Base-by-base conservation (phyloP, 805 yeast species). In the Pichia nakasei region DNA sequence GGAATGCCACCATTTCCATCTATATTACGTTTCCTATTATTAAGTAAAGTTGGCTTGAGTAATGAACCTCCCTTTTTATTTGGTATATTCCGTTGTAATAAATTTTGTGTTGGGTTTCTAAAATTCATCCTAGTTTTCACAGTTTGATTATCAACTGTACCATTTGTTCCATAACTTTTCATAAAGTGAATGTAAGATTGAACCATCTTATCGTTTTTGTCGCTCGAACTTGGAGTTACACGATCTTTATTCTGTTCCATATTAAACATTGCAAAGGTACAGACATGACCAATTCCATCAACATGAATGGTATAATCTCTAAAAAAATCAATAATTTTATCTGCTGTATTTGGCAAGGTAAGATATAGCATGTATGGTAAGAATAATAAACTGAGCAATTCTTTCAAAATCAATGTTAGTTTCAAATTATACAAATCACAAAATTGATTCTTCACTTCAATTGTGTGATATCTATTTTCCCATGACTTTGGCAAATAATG, bases 241-340 rank as follows among this genome's bases (percentile, higher is more conserved):
- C 53, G 59, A 34, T 46, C 45, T 24, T 44, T 48, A 47, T 73
- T 71, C 50, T 76, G 77, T 48, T 81, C 88, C 49, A 83, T 78
- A 52, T 86, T 82, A 64, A 93, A 93, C 80, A 86, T 85, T 2
- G 97, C 97, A 70, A 82, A 87, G 26, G 86, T 81, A 58, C 97
- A 91, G 33, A 93, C 95, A 56, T 89, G 83, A 0, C 98, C 99
- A 35, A 93, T 67, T 0, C 96, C 97, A 65, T 89, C 97, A 39
- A 89, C 86, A 59, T 91, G 93, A 12, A 88, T 80, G 12, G 95
- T 80, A 52, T 77, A 82, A 47, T 91, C 97, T 44, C 97, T 67
- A 61, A 91, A 86, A 57, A 93, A 93, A 57, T 93, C 97, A 27
- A 93, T 76, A 37, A 93, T 83, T 22, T 77, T 70, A 24, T 84